These are phyloP conservation scores for Sphaerulina vaccinii DNA, from an alignment of 2,329 filamentous ascomycete species.

Conservation along the genomic window DNA sequence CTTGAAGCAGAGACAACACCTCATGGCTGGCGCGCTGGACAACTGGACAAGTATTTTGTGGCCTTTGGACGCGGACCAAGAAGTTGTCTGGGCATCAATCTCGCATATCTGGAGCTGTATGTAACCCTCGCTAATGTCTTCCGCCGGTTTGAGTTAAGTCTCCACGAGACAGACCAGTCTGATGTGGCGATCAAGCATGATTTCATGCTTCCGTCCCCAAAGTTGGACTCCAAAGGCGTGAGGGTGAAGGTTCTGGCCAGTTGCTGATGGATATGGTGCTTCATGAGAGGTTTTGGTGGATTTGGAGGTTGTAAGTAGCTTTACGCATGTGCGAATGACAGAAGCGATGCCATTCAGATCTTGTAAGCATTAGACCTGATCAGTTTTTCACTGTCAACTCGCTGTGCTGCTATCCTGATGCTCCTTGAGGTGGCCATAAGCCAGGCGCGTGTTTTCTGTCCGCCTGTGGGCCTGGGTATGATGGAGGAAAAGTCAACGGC, in stretches of 20 bases:
- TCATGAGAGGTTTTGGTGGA: too few species aligned
- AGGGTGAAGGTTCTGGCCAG: neutral
- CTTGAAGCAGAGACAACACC: slow-evolving; percentile 4
- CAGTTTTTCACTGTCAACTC: too few species aligned
- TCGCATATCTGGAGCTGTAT: slow-evolving; percentile 12
- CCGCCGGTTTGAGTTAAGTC: neutral
- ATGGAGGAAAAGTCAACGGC: too few species aligned
- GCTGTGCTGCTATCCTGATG: too few species aligned
- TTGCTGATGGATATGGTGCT: neutral
- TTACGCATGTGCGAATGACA: too few species aligned
- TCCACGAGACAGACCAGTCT: slow-evolving; percentile 2
- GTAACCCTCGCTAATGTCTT: slow-evolving; percentile 9
- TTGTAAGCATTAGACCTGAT: too few species aligned
- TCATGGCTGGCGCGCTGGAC: neutral
- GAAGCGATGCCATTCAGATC: too few species aligned
- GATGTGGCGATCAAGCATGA: slow-evolving; percentile 14
- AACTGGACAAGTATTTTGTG: slow-evolving; percentile 10
- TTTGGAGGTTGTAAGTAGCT: too few species aligned
- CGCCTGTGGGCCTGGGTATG: too few species aligned
- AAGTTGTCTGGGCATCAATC: slow-evolving; percentile 14
- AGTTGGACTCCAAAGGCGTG: slow-evolving; percentile 7
- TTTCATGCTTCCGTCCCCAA: slow-evolving; percentile 11
- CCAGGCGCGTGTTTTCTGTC: too few species aligned
- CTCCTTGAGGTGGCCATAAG: too few species aligned
- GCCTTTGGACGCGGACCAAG: slow-evolving; percentile 14